phyloP scores from a whole-genome alignment of 257 asterid species.

The Solanum virginianum region DNA sequence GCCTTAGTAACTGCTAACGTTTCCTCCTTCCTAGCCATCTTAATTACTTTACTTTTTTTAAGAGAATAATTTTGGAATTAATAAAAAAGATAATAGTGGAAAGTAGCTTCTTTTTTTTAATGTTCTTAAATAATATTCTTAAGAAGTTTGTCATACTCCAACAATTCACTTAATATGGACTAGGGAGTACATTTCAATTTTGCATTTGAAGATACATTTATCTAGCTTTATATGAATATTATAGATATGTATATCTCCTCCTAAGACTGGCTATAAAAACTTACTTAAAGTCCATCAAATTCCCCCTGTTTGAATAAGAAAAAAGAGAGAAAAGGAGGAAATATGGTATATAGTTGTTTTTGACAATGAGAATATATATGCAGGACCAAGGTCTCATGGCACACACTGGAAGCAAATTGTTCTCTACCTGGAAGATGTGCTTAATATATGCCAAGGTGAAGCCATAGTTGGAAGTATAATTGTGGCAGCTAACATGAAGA shows the following conservation, averaged over 20 bases:
- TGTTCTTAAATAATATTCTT: not conserved
- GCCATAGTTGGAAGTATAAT: slow-evolving; percentile 51
- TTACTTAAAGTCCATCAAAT: not conserved
- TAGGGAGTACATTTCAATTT: not conserved
- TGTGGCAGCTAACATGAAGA: slow-evolving; percentile 76
- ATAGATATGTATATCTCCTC: not conserved
- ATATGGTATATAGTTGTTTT: not conserved
- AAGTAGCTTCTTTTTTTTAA: not conserved
- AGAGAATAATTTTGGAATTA: not conserved
- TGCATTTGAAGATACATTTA: not conserved
- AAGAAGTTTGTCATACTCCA: not conserved
- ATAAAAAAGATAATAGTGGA: not conserved
- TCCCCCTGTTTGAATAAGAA: not conserved
- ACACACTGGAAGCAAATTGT: slow-evolving; percentile 98
- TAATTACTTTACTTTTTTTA: not conserved
- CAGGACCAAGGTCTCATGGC: slow-evolving; percentile 80
- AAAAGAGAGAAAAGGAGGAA: not conserved
- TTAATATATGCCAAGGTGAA: slow-evolving; percentile 82
- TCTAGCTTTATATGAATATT: not conserved
- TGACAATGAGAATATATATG: not conserved
- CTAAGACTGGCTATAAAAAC: not conserved
- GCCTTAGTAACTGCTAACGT: too few species aligned
- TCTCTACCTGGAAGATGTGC: slow-evolving; percentile 81
- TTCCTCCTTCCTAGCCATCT: not conserved
- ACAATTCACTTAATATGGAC: not conserved